A percentile compares a stretch with the other conserved stretches of the same genome.
Conservation (phyloP, 148 eudicot species). For the Hydrangea macrophylla region DNA sequence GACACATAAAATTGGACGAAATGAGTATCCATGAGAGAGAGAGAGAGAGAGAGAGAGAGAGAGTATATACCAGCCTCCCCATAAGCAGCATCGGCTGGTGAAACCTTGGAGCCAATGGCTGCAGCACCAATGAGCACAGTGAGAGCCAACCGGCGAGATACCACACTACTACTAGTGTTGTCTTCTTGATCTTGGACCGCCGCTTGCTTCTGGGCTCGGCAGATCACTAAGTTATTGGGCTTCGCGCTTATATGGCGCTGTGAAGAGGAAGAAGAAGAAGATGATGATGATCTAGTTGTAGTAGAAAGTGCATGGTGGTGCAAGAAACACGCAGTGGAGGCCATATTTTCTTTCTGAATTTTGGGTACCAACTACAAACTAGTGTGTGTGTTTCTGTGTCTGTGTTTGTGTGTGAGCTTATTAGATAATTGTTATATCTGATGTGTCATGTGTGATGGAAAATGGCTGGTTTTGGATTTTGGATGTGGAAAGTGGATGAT, state of each 20-base stretch:
- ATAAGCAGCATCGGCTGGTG: conserved; percentile 94
- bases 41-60: too few relatives aligned
- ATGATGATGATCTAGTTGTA: conserved; percentile 30
- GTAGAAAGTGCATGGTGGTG: conserved; percentile 76
- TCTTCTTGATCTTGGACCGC: conserved; percentile 25
- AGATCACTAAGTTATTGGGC: conserved; percentile 49
- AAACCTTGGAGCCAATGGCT: conserved; percentile 80
- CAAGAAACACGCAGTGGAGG: conserved; percentile 83
- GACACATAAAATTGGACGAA: too few relatives aligned
- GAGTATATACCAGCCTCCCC: conserved; percentile 99
- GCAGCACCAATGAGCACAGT: conserved; percentile 86
- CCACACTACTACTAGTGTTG: conserved; percentile 8
- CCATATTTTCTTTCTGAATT: conserved; percentile 33
- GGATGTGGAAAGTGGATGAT: conserved; percentile 35
- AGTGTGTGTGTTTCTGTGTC: neutral
- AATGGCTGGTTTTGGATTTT: conserved; percentile 20
- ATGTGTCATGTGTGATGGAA: conserved; percentile 16
- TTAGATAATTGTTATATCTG: too few relatives aligned
- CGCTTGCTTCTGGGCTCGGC: conserved; percentile 73
- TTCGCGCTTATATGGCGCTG: conserved; percentile 33
- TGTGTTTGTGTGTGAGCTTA: too few relatives aligned
- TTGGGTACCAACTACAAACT: neutral
- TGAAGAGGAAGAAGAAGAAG: too few relatives aligned
- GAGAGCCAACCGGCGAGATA: conserved; percentile 81
- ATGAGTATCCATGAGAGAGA: too few relatives aligned